Base-by-base conservation (phyloP, 768 basidiomycete species). In the Fomitopsis serialis region DNA sequence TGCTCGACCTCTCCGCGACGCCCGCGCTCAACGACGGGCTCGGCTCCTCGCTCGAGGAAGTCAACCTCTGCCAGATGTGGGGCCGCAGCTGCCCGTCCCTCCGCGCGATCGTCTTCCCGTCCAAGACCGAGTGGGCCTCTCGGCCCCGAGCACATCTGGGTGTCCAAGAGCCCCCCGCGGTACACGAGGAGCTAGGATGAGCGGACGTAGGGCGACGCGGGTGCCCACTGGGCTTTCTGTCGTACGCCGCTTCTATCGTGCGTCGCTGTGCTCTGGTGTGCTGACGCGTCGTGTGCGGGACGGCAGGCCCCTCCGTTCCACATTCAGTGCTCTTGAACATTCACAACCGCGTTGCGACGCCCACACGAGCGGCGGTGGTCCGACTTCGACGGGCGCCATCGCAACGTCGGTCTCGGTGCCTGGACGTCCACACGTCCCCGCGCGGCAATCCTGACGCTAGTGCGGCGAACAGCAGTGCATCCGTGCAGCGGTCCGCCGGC, bases 1-100 rank as follows among this genome's bases (percentile, higher is more conserved):
- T 69, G 56, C 76, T 87, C 61, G 84, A 85, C 64, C 70, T 87
- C 34, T 84, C 83, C 1, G 79, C 81, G 19, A 85, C 82, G 32
- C 70, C 71, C 50, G 72, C 81, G 15, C 74, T 75, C 55, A 29
- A 48, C 25, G 66, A 72, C 44, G 76, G 72, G 36, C 67, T 70
- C 44, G 62, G 64, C 37, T 63, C 67, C 63, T 71, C 63, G 15
- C 51, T 64, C 37, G 82, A 84, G 60, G 81, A 85, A 63, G 64
- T 65, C 24, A 65, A 70, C 1, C 71, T 85, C 24, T 84, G 82
- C 58, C 58, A 60, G 45, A 77, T 80, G 52, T 85, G 81, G 82
- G 61, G 66, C 37, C 70, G 73, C 25, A 80, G 75, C 21, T 84
- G 83, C 61, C 78, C 79, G 0, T 70, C 77, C 5, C 68, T 85